These are phyloP conservation scores for Eucalyptus rudis DNA, from an alignment of 345 rosid genomes.

Conservation along the genomic window DNA sequence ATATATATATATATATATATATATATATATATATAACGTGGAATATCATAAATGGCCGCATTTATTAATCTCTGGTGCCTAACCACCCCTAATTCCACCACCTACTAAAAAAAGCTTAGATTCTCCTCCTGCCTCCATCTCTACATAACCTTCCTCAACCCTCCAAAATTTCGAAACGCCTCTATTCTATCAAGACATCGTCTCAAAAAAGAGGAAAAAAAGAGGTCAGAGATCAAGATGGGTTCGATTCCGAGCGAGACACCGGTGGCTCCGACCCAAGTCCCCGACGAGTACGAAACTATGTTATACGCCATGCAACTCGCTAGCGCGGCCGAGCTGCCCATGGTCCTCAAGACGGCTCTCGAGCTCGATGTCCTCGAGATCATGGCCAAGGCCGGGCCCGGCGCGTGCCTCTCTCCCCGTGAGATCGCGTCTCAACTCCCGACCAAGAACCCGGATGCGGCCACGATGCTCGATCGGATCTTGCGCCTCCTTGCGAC, in stretches of 20 bases:
- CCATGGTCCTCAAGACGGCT: conserved; percentile 22
- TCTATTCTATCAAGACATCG: not conserved
- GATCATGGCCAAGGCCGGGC: conserved; percentile 13
- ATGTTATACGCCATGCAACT: conserved; percentile 10
- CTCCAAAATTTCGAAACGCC: not conserved
- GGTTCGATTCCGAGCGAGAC: not conserved
- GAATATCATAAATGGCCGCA: not conserved
- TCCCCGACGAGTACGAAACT: conserved; percentile 3
- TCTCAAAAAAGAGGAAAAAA: not conserved
- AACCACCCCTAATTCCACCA: not conserved
- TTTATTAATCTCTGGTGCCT: not conserved
- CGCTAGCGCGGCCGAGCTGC: conserved; percentile 4
- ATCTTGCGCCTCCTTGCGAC: conserved; percentile 18
- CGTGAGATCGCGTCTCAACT: conserved; percentile 11
- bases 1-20: too few species aligned
- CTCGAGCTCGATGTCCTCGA: conserved; percentile 24
- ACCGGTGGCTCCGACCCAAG: not conserved
- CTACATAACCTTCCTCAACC: not conserved
- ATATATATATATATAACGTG: not conserved
- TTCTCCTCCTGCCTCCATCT: not conserved
- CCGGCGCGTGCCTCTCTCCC: conserved; percentile 4
- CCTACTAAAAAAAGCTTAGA: not conserved
- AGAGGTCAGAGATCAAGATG: not conserved
- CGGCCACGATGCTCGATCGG: conserved; percentile 12
- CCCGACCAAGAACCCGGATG: conserved; percentile 14